phyloP scores from a whole-genome alignment of 306 rosid species.

The Castanea mollissima region DNA sequence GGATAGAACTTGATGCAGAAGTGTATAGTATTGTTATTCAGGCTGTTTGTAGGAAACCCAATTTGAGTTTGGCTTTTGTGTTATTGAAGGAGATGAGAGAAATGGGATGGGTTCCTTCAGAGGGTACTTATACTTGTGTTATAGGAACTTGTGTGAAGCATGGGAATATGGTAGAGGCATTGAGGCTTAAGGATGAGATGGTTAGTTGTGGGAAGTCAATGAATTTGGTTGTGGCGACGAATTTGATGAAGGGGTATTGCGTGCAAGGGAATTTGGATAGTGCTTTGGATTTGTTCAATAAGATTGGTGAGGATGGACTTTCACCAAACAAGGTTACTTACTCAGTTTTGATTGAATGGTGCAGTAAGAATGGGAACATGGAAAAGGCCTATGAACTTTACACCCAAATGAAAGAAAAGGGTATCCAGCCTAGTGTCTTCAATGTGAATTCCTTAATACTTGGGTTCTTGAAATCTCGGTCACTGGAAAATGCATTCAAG shows the following conservation, averaged over 20 bases:
- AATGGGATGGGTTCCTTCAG: conserved; percentile 54
- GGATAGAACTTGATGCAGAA: conserved; percentile 51
- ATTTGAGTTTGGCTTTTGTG: conserved; percentile 36
- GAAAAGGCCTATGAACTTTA: conserved; percentile 65
- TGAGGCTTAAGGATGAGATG: conserved; percentile 73
- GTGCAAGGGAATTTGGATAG: conserved; percentile 46
- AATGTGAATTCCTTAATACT: conserved; percentile 42
- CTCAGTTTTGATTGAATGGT: conserved; percentile 53
- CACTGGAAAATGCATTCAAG: conserved; percentile 42
- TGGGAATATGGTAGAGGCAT: conserved; percentile 56
- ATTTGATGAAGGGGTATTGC: conserved; percentile 65
- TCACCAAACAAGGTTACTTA: conserved; percentile 45
- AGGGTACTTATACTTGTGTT: conserved; percentile 42
- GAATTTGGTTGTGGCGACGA: conserved; percentile 45
- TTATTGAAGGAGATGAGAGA: conserved; percentile 64
- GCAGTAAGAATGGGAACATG: conserved; percentile 52
- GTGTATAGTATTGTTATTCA: conserved; percentile 46
- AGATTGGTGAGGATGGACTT: conserved; percentile 42
- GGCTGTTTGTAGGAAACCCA: conserved; percentile 43
- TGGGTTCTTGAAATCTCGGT: conserved; percentile 44
- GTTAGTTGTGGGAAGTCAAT: conserved; percentile 40
- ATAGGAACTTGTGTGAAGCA: conserved; percentile 61
- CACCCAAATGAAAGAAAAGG: conserved; percentile 51
- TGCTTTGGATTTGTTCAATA: conserved; percentile 52
- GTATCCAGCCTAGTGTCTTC: conserved; percentile 40